These are phyloP conservation scores for Colletotrichum cuscutae DNA, from an alignment of 2,329 filamentous ascomycete genomes.

Conservation along the genomic window DNA sequence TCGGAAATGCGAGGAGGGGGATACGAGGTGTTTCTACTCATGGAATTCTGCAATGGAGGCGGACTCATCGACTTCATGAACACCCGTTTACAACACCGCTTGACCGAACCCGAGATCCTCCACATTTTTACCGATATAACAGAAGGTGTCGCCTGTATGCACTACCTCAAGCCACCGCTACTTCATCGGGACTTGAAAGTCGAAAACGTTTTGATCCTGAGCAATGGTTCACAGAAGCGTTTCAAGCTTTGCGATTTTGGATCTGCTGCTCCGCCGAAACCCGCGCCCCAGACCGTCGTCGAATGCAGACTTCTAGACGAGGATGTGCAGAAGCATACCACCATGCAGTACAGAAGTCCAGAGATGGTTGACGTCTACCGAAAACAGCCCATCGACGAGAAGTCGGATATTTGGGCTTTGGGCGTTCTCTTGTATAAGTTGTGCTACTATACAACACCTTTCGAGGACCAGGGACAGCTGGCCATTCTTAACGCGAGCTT, in stretches of 20 bases:
- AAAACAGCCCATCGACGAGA: conserved; percentile 96
- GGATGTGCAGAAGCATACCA: conserved; percentile 96
- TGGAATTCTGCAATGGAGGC: conserved; percentile 96
- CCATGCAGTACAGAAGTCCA: conserved; percentile 95
- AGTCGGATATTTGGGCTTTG: conserved; percentile 97
- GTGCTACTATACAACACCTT: conserved; percentile 98
- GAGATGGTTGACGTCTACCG: conserved; percentile 99
- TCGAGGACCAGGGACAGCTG: conserved; percentile 97
- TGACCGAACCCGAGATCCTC: conserved; percentile 97
- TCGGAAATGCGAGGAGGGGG: conserved; percentile 92
- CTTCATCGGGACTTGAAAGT: conserved; percentile 97
- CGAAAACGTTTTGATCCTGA: conserved; percentile 93
- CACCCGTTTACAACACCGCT: conserved; percentile 91
- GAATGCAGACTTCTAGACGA: conserved; percentile 96
- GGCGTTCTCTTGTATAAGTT: conserved; percentile 97
- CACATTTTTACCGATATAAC: conserved; percentile 97
- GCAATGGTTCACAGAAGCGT: conserved; percentile 70
- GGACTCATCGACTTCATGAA: conserved; percentile 99
- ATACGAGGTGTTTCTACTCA: conserved; percentile 97
- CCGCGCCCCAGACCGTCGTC: conserved; percentile 85
- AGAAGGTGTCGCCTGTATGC: conserved; percentile 98
- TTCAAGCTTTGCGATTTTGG: conserved; percentile 99
- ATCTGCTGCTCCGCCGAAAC: conserved; percentile 83
- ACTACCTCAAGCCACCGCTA: conserved; percentile 94
- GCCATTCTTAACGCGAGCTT: conserved; percentile 96